Evolutionary conservation across 176 grass and related monocot species (phyloP), one percentile per base, ranked within the genome.

Genomic region (Musa beccarii): DNA sequence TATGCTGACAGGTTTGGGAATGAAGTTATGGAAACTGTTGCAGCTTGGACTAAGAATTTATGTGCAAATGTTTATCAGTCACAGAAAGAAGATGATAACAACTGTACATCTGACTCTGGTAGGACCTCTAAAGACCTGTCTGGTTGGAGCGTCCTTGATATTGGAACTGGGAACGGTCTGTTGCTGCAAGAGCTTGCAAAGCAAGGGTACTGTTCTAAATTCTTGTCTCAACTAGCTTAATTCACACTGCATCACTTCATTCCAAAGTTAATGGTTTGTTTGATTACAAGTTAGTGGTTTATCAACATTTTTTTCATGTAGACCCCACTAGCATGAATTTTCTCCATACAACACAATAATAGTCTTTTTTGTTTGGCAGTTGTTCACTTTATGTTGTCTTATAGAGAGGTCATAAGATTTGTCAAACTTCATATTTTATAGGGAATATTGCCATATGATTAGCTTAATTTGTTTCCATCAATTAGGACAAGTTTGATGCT

Each of bases 11-110:
- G 95, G 95, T 99, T 99, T 77, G 95, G 95, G 82, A 76, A 69
- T 56, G 85, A 99, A 87, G 95, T 99, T 75, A 99, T 99, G 95
- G 91, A 87, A 81, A 99, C 88, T 19, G 85, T 94, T 80, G 91
- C 86, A 72, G 51, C 76, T 81, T 99, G 95, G 95, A 92, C 88
- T 14, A 94, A 92, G 81, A 87, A 81, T 23, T 76, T 94, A 51
- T 94, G 90, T 52, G 16, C 22, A 51, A 81, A 76, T 55, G 53
- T 87, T 75, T 74, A 74, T 64, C 82, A 81, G 59, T 78, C 69
- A 10, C 76, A 21, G 51, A 81, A 25, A 79, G 22, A 53, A 66
- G 70, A 29, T 59, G 61, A 49, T 24, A 66, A 59, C 50, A 76
- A 77, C 61, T 67, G 77, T 26, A 57, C 84, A 83, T 74, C 59